Conservation (phyloP, 2,329 filamentous ascomycete genomes). For the Pestalotiopsis sp. region DNA sequence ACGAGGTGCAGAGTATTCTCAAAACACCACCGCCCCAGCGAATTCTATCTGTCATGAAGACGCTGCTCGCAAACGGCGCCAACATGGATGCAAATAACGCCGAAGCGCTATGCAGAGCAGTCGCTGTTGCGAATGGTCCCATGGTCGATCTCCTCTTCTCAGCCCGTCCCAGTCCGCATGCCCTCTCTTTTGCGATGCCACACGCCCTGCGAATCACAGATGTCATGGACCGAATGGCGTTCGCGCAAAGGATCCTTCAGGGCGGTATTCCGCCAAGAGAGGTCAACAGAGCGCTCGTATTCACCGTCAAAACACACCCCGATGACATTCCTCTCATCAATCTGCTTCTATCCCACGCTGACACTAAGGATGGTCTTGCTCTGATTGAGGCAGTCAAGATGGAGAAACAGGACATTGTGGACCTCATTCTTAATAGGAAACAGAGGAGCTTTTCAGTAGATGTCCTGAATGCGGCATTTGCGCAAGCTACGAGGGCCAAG, state of each 20-base stretch:
- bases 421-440: slow-evolving; percentile 44
- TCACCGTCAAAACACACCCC: slow-evolving; percentile 50
- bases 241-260: slow-evolving; percentile 52
- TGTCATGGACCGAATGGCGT: slow-evolving; percentile 51
- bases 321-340: slow-evolving; percentile 52
- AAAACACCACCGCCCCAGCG: slow-evolving; percentile 38
- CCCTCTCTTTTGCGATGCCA: slow-evolving; percentile 53
- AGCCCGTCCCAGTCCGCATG: slow-evolving; percentile 40
- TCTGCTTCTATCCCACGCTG: slow-evolving; percentile 47
- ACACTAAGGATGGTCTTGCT: slow-evolving; percentile 53
- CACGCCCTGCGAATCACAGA: slow-evolving; percentile 54
- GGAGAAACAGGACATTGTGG: slow-evolving; percentile 47
- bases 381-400: slow-evolving; percentile 47
- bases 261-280: slow-evolving; percentile 51
- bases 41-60: slow-evolving; percentile 45
- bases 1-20: slow-evolving; percentile 52
- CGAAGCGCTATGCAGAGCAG: slow-evolving; percentile 52
- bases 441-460: slow-evolving; percentile 35
- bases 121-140: slow-evolving; percentile 45
- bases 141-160: slow-evolving; percentile 53
- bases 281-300: slow-evolving; percentile 53
- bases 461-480: slow-evolving; percentile 44
- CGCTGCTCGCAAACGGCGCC: slow-evolving; percentile 53
- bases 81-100: slow-evolving; percentile 57
- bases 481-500: slow-evolving; percentile 43